Evolutionary conservation across 176 grass and related monocot genomes (phyloP).

Genomic region (Bonia amplexicaulis): DNA sequence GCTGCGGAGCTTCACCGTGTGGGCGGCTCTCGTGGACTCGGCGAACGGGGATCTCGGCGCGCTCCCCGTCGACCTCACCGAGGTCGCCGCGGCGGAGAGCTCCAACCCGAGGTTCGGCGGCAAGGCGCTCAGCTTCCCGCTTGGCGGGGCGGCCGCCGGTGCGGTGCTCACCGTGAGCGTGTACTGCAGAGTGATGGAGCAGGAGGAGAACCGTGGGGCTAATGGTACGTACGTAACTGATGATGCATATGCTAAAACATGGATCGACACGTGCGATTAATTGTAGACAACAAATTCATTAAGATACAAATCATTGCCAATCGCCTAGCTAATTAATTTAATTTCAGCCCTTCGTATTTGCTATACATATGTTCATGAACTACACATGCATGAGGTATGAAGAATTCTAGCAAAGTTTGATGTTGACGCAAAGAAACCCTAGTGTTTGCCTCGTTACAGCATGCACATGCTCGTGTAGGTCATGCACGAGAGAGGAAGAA

Average conservation of each 20-base stretch:
- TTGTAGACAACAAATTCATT: not conserved
- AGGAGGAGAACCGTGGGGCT: slow-evolving; percentile 26
- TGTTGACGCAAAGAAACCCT: too few relatives aligned
- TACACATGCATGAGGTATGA: too few relatives aligned
- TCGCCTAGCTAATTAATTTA: not conserved
- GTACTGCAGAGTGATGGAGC: slow-evolving; percentile 71
- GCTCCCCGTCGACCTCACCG: slow-evolving; percentile 65
- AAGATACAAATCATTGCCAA: too few relatives aligned
- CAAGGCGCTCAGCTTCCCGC: slow-evolving; percentile 65
- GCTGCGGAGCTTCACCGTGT: slow-evolving; percentile 56
- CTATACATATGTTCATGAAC: not conserved
- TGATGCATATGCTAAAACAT: too few relatives aligned
- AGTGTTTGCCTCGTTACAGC: not conserved
- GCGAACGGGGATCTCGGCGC: slow-evolving; percentile 50
- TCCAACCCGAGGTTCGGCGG: slow-evolving; percentile 50
- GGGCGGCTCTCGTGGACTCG: slow-evolving; percentile 66
- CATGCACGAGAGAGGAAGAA: slow-evolving; percentile 42
- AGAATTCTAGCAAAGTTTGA: too few relatives aligned
- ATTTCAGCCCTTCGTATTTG: not conserved
- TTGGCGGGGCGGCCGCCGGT: slow-evolving; percentile 52
- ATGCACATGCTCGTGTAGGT: not conserved
- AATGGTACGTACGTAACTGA: slow-evolving; percentile 31
- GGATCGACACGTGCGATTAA: not conserved
- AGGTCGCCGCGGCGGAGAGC: slow-evolving; percentile 36
- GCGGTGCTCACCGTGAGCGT: slow-evolving; percentile 60